These are phyloP conservation scores for Euphorbia celastroides DNA, from an alignment of 441 rosid genomes.

Conservation along the genomic window DNA sequence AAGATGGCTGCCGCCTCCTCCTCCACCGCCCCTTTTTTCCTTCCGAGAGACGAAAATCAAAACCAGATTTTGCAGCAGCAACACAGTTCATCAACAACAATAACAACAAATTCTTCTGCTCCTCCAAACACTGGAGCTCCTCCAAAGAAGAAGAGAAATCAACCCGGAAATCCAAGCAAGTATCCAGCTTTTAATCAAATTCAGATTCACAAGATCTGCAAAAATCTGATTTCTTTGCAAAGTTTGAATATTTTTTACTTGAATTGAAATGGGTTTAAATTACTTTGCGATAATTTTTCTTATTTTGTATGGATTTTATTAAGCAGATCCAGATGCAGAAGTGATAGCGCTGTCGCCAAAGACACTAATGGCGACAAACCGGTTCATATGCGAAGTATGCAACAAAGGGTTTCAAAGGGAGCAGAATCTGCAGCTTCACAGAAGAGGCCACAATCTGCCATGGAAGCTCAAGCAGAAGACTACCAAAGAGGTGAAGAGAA, in stretches of 20 bases:
- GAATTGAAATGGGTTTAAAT: too few species aligned
- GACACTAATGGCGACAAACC: conserved; percentile 91
- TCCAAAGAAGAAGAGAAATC: conserved; percentile 76
- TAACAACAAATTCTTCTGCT: conserved; percentile 38
- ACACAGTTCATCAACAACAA: conserved; percentile 40
- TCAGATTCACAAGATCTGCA: neutral
- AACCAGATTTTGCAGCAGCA: conserved; percentile 43
- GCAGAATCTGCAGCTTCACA: conserved; percentile 88
- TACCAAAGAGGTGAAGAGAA: conserved; percentile 71
- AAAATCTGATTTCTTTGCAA: conserved; percentile 4
- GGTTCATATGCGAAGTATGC: conserved; percentile 95
- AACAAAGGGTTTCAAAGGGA: conserved; percentile 96
- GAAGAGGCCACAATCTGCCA: conserved; percentile 94
- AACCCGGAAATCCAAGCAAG: conserved; percentile 87
- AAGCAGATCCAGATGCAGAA: conserved; percentile 89
- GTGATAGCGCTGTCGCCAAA: conserved; percentile 90
- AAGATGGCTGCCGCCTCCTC: conserved; percentile 56
- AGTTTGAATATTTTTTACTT: too few species aligned
- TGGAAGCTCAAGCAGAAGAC: conserved; percentile 90
- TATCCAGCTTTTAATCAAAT: conserved; percentile 7
- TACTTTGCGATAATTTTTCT: too few species aligned
- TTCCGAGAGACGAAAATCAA: conserved; percentile 45
- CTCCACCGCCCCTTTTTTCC: conserved; percentile 52
- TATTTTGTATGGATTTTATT: too few species aligned
- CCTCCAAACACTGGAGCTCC: conserved; percentile 31